Percentiles rank a stretch among this genome's conserved stretches.
Conservation (phyloP, 176 grass and related monocot species). For the Musa schizocarpa region DNA sequence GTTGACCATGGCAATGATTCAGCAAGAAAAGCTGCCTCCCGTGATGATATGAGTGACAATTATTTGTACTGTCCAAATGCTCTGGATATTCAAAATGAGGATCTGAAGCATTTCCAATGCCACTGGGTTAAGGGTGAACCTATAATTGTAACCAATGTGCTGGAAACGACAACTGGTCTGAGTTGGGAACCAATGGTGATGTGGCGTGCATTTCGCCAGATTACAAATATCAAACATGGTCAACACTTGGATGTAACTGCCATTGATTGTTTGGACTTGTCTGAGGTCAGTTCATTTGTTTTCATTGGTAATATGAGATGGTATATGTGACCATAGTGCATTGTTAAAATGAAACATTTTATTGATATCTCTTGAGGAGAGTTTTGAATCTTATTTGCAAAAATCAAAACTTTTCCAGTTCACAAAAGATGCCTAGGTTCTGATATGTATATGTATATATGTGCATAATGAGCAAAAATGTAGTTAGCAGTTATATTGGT, state of each 20-base stretch:
- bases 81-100: background rate
- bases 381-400: background rate
- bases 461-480: too few species aligned
- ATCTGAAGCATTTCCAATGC: slow-evolving; percentile 7
- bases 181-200: slow-evolving; percentile 22
- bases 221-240: background rate
- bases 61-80: slow-evolving; percentile 10
- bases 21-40: slow-evolving; percentile 2
- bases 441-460: background rate
- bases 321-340: background rate
- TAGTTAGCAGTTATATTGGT: background rate
- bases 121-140: slow-evolving; percentile 16
- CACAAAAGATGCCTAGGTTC: too few species aligned
- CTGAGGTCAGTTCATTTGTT: slow-evolving; percentile 1
- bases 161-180: slow-evolving; percentile 8
- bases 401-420: too few species aligned
- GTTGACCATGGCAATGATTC: background rate
- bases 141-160: slow-evolving; percentile 14
- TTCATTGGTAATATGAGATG: background rate
- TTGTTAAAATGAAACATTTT: too few species aligned
- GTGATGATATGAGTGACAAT: background rate
- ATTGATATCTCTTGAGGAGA: too few species aligned
- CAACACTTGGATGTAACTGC: slow-evolving; percentile 16
- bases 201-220: slow-evolving; percentile 13
- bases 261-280: slow-evolving; percentile 8